Conservation (phyloP, 306 rosid genomes). For the Vigna radiata region DNA sequence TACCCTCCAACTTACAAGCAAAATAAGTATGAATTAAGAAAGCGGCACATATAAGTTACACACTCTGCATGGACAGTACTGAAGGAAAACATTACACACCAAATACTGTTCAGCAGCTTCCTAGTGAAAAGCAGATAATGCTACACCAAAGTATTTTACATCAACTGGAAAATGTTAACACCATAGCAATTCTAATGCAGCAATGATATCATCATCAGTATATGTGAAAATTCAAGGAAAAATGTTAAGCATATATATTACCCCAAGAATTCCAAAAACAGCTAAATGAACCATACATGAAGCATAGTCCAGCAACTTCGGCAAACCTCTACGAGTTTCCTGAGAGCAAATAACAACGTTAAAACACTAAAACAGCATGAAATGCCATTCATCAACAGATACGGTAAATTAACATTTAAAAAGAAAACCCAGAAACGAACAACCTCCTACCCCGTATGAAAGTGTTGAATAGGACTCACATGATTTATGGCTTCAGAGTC, state of each 20-base stretch:
- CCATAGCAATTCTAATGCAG: not conserved
- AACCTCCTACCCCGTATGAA: not conserved
- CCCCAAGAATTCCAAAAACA: slow-evolving; percentile 60
- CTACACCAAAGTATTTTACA: too few species aligned
- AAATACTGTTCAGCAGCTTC: not conserved
- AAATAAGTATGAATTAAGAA: slow-evolving; percentile 2
- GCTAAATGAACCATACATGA: slow-evolving; percentile 47
- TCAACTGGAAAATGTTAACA: too few species aligned
- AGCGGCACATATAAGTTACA: not conserved
- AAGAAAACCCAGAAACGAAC: not conserved
- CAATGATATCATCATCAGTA: not conserved
- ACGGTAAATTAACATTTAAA: not conserved
- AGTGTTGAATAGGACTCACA: slow-evolving; percentile 49
- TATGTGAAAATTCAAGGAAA: not conserved
- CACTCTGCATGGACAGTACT: not conserved
- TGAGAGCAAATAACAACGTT: slow-evolving; percentile 23
- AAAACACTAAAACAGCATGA: not conserved
- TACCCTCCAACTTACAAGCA: slow-evolving; percentile 9
- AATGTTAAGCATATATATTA: slow-evolving; percentile 29
- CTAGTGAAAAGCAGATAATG: too few species aligned
- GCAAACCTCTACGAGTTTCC: slow-evolving; percentile 45
- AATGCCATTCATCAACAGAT: not conserved
- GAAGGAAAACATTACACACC: not conserved
- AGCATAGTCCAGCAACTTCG: slow-evolving; percentile 38
- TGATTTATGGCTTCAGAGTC: slow-evolving; percentile 49